Conservation (phyloP, 805 yeast genomes). For the Candida pseudoglaebosa region DNA sequence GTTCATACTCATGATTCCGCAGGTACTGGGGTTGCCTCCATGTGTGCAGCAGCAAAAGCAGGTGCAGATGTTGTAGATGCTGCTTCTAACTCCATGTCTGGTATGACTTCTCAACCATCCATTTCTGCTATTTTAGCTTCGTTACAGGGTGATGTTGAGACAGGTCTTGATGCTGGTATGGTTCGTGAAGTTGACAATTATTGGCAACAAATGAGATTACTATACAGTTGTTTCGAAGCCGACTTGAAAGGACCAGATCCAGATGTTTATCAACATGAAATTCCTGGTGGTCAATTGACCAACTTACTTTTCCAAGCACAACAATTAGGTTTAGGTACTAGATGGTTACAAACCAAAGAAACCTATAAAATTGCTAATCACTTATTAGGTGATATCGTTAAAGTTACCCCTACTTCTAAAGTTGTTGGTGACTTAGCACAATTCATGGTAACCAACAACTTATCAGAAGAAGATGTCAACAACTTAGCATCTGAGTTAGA, state of each 20-base stretch:
- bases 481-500: slow-evolving; percentile 87
- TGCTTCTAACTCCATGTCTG: slow-evolving; percentile 96
- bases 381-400: slow-evolving; percentile 92
- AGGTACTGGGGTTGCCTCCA: slow-evolving; percentile 97
- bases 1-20: slow-evolving; percentile 99
- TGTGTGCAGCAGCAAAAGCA: slow-evolving; percentile 89
- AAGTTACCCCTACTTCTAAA: slow-evolving; percentile 99
- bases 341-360: slow-evolving; percentile 94
- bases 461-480: slow-evolving; percentile 78
- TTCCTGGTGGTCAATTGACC: slow-evolving; percentile 99
- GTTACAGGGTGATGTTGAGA: slow-evolving; percentile 77
- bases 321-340: slow-evolving; percentile 95
- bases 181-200: slow-evolving; percentile 86
- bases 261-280: slow-evolving; percentile 96
- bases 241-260: slow-evolving; percentile 99
- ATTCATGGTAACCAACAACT: slow-evolving; percentile 95
- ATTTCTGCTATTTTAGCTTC: slow-evolving; percentile 91
- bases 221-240: slow-evolving; percentile 96
- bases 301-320: slow-evolving; percentile 98
- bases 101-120: slow-evolving; percentile 97
- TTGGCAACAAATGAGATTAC: slow-evolving; percentile 98
- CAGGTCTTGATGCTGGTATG: slow-evolving; percentile 62
- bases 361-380: slow-evolving; percentile 90
- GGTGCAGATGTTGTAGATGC: slow-evolving; percentile 99
- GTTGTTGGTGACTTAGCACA: slow-evolving; percentile 99